Percentiles rank a stretch among this genome's conserved stretches.
Conservation (phyloP, 257 asterid species). For the Fraxinus cuspidata region DNA sequence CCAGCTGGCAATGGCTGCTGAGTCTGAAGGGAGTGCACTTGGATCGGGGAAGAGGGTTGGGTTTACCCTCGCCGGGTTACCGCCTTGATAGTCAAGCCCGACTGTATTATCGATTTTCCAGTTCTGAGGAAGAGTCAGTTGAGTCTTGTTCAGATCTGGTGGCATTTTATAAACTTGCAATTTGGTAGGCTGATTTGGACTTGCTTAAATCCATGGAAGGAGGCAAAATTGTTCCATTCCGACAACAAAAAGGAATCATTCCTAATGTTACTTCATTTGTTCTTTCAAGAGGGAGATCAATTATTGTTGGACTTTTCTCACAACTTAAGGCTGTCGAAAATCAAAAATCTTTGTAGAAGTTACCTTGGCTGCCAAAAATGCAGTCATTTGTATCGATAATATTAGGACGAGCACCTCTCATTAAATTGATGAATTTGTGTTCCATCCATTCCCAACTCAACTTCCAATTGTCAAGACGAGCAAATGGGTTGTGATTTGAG, state of each 20-base stretch:
- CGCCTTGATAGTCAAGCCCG: conserved; percentile 47
- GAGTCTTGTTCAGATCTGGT: conserved; percentile 50
- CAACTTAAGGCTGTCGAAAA: conserved; percentile 55
- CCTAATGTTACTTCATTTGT: conserved; percentile 60
- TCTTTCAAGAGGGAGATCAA: conserved; percentile 58
- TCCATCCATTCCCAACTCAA: conserved; percentile 73
- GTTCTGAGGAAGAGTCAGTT: conserved; percentile 57
- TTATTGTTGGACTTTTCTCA: conserved; percentile 52
- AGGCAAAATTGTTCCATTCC: conserved; percentile 62
- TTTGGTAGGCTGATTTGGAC: conserved; percentile 52
- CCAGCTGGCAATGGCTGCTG: conserved; percentile 58
- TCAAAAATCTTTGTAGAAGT: conserved; percentile 38
- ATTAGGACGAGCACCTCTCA: conserved; percentile 62
- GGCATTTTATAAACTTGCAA: conserved; percentile 77
- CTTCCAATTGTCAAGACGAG: conserved; percentile 59
- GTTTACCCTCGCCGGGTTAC: conserved; percentile 48
- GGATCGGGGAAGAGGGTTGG: conserved; percentile 55
- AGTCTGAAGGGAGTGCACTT: conserved; percentile 44
- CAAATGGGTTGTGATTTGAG: conserved; percentile 48
- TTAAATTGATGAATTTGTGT: conserved; percentile 58
- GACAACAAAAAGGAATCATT: conserved; percentile 60
- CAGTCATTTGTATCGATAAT: conserved; percentile 49
- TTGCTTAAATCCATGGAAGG: conserved; percentile 45
- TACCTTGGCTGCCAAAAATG: conserved; percentile 56
- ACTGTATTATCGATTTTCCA: conserved; percentile 55